Evolutionary conservation across 1,284 basidiomycete genomes (phyloP).

Genomic region (Melampsora americana): DNA sequence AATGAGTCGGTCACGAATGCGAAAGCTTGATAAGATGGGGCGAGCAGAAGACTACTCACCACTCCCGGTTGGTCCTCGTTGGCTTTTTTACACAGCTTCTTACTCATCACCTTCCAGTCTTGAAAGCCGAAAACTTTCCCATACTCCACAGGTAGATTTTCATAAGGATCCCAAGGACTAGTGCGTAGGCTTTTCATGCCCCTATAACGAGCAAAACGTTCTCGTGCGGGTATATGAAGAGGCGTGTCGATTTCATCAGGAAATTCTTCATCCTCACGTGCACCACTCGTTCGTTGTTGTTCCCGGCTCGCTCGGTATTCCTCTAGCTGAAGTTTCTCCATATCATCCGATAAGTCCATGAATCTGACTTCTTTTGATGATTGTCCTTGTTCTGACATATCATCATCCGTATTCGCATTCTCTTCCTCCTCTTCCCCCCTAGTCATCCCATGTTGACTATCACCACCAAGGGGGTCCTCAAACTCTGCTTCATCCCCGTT

Average conservation of each 20-base stretch:
- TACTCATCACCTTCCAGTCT: constrained; percentile 81
- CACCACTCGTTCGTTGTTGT: constrained; percentile 13
- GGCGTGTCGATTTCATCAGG: constrained; percentile 99
- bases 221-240: constrained; percentile 73
- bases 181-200: constrained; percentile 90
- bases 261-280: constrained; percentile 70
- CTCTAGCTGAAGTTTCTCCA: constrained; percentile 48
- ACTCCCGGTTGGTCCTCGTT: constrained; percentile 35
- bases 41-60: constrained; percentile 9
- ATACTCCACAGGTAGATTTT: constrained; percentile 91
- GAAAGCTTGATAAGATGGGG: neutral
- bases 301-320: constrained; percentile 41
- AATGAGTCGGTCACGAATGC: neutral
- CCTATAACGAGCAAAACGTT: constrained; percentile 88
- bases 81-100: constrained; percentile 61
- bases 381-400: constrained; percentile 52
- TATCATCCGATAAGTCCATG: constrained; percentile 46
- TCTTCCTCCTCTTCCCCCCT: constrained; percentile 56
- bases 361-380: constrained; percentile 37
- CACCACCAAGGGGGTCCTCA: neutral
- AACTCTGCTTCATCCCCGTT: constrained; percentile 53
- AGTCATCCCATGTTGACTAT: neutral
- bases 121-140: constrained; percentile 95
- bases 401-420: constrained; percentile 49
- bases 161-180: constrained; percentile 94